Evolutionary conservation across 2,329 filamentous ascomycete genomes (phyloP), one percentile per base, ranked within the genome.

Genomic region (Fusarium abutilonis): DNA sequence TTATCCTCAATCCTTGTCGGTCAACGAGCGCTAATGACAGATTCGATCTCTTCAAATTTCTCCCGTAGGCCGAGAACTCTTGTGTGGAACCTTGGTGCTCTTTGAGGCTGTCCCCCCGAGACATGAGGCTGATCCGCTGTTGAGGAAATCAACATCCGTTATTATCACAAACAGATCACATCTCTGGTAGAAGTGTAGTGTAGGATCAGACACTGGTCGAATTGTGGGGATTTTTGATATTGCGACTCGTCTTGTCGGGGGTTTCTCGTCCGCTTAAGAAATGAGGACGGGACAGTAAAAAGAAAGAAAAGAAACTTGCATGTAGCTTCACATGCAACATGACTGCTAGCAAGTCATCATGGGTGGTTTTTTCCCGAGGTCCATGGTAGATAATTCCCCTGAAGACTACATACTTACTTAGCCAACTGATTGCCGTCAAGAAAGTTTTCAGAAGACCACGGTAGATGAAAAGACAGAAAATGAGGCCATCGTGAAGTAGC

Each of bases 161-260:
- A 21, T 26, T 19, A 38, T 50, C 56, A 62, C 51, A 64, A 42
- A 53, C 61, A 64, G 26, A 49, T 57, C 51, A 61, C 56, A 61
- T 53, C 46, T 50, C 61, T 64, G 47, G 40, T 29, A 48, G 23
- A 41, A 38, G 39, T 41, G 43, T 19, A 23, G 17, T 15, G 21
- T 17, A 32, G 34, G 11, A 17, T 35, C 28, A 32, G 29, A 29
- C 36, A 47, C 57, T 34, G 36, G 44, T 43, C 56, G 44, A 36
- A 38, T 31, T 10, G 9, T 10, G 9, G 21, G 39, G 29, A 50
- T 41, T 39, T 13, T 15, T 41, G 39, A 45, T 34, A 28, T 35
- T 42, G 10, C 15, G 21, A 11, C 29, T 29, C 29, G 28, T 39
- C 13, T 31, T 28, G 10, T 49, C 41, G 23, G 36, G 40, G n/a